phyloP scores from a whole-genome alignment of 257 asterid species.

The Nicotiana tabacum region DNA sequence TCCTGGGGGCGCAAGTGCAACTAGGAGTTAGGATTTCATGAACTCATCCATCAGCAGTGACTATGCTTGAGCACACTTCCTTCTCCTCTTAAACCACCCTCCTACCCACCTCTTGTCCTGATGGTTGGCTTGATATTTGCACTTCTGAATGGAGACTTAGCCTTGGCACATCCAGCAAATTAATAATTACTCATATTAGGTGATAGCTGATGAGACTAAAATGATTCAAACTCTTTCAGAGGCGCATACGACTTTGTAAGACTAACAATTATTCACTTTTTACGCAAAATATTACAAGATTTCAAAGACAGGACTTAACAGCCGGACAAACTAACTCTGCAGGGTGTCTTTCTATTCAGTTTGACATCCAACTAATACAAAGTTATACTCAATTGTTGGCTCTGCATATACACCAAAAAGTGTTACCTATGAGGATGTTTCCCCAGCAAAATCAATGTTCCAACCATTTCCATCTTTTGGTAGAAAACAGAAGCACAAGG shows the following conservation, averaged over 20 bases:
- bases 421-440: not conserved
- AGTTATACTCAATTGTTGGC: not conserved
- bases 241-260: not conserved
- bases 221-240: not conserved
- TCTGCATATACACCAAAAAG: not conserved
- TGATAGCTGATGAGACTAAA: not conserved
- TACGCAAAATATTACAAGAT: not conserved
- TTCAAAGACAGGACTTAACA: not conserved
- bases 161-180: not conserved
- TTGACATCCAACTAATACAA: not conserved
- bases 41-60: not conserved
- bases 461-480: not conserved
- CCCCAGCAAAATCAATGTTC: not conserved
- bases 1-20: too few species aligned
- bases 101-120: not conserved
- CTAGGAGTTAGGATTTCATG: not conserved
- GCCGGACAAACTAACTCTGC: not conserved
- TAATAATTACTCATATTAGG: not conserved
- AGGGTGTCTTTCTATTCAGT: not conserved
- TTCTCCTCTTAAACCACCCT: not conserved
- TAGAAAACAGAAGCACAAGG: not conserved
- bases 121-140: not conserved
- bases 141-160: not conserved
- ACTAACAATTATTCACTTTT: not conserved
- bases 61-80: not conserved